Base-by-base conservation (phyloP, 2,329 filamentous ascomycete genomes). In the Penicillium sp. region DNA sequence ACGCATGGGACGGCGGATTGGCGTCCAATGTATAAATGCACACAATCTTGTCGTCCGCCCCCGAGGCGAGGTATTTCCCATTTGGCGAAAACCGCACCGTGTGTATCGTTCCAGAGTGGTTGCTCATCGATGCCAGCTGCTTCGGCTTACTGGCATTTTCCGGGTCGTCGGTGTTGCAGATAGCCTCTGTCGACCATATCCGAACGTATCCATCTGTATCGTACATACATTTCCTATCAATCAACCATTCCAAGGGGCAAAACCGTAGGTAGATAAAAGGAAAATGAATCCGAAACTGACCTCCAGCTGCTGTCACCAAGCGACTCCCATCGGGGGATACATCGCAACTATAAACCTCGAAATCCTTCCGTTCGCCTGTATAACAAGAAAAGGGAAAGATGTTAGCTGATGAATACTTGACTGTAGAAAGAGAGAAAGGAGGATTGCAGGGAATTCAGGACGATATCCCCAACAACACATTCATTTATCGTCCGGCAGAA, bases 1-100 rank as follows among this genome's bases (percentile, higher is more conserved):
- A 80, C 45, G 85, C 78, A 61, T 87, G 80, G 24, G 86, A 77
- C 3, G 90, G 87, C 21, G 87, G 82, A 63, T 84, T 87, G 49
- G 85, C 81, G 70, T 97, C 89, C 47, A 96, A 80, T 54, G 87
- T 84, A 70, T 98, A 98, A 58, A 98, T 88, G 71, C 93, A 96
- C 57, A 98, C 94, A 65, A 98, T 91, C 76, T 96, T 96, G 74
- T 98, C 93, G 71, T 98, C 93, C 61, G 94, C 94, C 50, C 93
- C 93, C 10, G 91, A 97, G 31, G 94, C 94, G 45, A 98, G 80
- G 67, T 96, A 98, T 66, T 88, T 88, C 50, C 89, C 88, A 65
- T 95, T 96, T 26, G 88, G 85, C 9, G 93, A 97, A 74, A 97
- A 98, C 59, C 94, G 87, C 55, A 98, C 93, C 0, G 91, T 89